Percentiles rank a stretch among this genome's conserved stretches.
phyloP scores from a whole-genome alignment of 495 filamentous ascomycete species.

The Hypomontagnella monticulosa region DNA sequence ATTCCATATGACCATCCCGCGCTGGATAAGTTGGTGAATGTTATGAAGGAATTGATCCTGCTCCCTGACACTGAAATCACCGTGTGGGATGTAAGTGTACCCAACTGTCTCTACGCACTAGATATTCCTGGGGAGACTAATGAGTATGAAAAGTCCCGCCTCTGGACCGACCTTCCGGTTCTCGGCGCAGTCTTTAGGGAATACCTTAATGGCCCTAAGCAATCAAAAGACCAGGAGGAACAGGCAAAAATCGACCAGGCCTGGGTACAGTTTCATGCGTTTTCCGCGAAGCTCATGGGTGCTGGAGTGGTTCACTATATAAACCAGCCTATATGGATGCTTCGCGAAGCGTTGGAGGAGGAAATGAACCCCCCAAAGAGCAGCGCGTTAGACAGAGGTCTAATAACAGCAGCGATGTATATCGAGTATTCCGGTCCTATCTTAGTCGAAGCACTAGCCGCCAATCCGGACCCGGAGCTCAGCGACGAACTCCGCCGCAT shows the following conservation, averaged over 20 bases:
- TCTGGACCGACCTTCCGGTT: constrained; percentile 40
- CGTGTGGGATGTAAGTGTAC: constrained; percentile 35
- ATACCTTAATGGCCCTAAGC: constrained; percentile 21
- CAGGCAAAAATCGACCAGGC: constrained; percentile 1
- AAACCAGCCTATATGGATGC: constrained; percentile 39
- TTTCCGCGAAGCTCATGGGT: constrained; percentile 35
- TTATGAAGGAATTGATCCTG: constrained; percentile 37
- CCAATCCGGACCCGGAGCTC: constrained; percentile 29
- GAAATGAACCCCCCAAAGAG: neutral
- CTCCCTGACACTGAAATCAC: constrained; percentile 32
- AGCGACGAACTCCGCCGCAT: constrained; percentile 20
- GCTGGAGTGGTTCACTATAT: constrained; percentile 23
- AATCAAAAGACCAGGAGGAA: constrained; percentile 6
- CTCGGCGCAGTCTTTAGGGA: constrained; percentile 33
- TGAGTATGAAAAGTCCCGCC: constrained; percentile 9
- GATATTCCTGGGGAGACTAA: neutral
- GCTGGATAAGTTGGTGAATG: constrained; percentile 36
- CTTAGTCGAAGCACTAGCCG: constrained; percentile 27
- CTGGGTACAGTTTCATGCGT: constrained; percentile 39
- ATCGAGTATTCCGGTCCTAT: constrained; percentile 40
- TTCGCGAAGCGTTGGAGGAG: constrained; percentile 38
- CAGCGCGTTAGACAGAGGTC: constrained; percentile 8
- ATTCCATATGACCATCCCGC: constrained; percentile 33
- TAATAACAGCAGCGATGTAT: constrained; percentile 39
- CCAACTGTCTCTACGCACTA: neutral